Percentiles rank a stretch among this genome's conserved stretches.
These are phyloP conservation scores for Spiraea crenata DNA, from an alignment of 331 rosid genomes.

Conservation along the genomic window DNA sequence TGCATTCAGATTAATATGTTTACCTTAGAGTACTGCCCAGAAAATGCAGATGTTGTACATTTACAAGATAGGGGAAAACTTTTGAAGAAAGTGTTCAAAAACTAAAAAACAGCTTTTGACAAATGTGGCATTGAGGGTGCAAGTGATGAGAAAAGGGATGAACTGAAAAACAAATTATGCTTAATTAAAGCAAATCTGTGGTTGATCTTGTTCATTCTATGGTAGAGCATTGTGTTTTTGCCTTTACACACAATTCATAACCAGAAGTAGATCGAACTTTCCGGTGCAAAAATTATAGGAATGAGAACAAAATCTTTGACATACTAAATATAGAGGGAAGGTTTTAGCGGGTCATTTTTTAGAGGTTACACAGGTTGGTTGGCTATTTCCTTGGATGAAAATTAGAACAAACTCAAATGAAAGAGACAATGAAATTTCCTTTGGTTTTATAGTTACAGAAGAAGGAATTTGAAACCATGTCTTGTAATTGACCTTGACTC, in stretches of 20 bases:
- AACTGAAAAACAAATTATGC: constrained; percentile 40
- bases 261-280: constrained; percentile 50
- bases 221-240: constrained; percentile 27
- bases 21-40: constrained; percentile 17
- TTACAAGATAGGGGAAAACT: neutral
- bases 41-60: neutral
- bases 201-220: constrained; percentile 34
- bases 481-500: too few relatives aligned
- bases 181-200: constrained; percentile 44
- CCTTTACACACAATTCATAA: constrained; percentile 24
- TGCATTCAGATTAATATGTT: neutral
- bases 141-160: constrained; percentile 34
- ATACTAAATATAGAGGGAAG: constrained; percentile 23
- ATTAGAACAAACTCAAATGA: neutral
- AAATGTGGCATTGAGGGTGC: constrained; percentile 38
- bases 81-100: constrained; percentile 35
- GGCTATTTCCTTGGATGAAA: neutral
- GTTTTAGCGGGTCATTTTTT: constrained; percentile 28
- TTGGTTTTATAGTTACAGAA: too few relatives aligned
- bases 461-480: too few relatives aligned
- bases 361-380: constrained; percentile 1
- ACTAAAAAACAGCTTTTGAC: constrained; percentile 42
- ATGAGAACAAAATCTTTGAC: neutral
- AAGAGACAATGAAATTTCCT: neutral
- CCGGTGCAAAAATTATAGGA: constrained; percentile 32